These are phyloP conservation scores for Lunularia cruciata DNA, from an alignment of 225 moss, liverwort and hornwort species.

Conservation along the genomic window DNA sequence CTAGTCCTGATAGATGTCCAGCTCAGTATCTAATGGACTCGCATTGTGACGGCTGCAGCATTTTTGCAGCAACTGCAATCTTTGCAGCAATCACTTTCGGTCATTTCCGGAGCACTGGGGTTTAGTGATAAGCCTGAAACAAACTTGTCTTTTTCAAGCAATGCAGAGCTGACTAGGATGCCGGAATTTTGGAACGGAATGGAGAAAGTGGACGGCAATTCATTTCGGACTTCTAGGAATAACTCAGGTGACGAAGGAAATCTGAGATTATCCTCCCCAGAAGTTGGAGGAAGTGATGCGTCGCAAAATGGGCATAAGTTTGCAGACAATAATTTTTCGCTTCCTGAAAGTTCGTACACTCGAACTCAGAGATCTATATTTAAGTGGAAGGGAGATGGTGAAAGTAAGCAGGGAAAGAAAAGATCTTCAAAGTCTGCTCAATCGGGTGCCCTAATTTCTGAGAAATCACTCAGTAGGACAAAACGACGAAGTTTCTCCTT, in stretches of 20 bases:
- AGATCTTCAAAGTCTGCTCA: constrained; percentile 72
- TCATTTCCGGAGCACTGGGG: constrained; percentile 86
- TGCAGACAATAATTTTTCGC: constrained; percentile 44
- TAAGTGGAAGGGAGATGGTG: constrained; percentile 87
- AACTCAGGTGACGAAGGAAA: constrained; percentile 44
- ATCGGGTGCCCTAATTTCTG: constrained; percentile 38
- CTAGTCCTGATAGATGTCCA: too few relatives aligned
- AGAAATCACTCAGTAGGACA: constrained; percentile 60
- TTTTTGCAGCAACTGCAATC: constrained; percentile 90
- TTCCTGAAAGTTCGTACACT: constrained; percentile 59
- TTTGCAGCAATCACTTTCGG: constrained; percentile 84
- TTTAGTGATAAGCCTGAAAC: constrained; percentile 66
- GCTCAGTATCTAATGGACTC: neutral
- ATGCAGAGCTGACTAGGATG: constrained; percentile 13
- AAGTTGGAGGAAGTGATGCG: constrained; percentile 48
- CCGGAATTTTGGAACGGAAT: constrained; percentile 14
- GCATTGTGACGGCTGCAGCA: constrained; percentile 45
- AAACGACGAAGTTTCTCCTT: constrained; percentile 83
- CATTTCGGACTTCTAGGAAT: constrained; percentile 34
- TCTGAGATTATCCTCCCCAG: constrained; percentile 59
- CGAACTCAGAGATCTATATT: constrained; percentile 74
- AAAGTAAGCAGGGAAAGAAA: constrained; percentile 52
- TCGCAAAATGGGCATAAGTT: constrained; percentile 48
- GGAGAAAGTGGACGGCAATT: constrained; percentile 31
- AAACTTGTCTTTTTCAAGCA: constrained; percentile 43